These are phyloP conservation scores for Xylaria digitata DNA, from an alignment of 2,329 filamentous ascomycete genomes.

Conservation along the genomic window DNA sequence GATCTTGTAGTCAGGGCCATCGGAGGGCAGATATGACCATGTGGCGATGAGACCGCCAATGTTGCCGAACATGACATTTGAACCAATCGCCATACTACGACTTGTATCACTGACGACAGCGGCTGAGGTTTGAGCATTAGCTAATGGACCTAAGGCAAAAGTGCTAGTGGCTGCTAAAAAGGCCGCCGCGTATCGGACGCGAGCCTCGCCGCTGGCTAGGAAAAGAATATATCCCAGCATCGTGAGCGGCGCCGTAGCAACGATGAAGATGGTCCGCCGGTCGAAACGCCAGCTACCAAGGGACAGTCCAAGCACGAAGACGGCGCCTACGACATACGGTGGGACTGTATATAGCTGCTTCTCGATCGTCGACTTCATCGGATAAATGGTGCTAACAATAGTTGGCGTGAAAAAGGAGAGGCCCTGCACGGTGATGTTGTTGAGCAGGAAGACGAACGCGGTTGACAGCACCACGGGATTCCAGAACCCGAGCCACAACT, in stretches of 20 bases:
- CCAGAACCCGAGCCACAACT: conserved; percentile 71
- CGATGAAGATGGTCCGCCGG: conserved; percentile 69
- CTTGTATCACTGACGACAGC: conserved; percentile 79
- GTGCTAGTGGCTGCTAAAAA: conserved; percentile 75
- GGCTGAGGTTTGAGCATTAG: conserved; percentile 74
- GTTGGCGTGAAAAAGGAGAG: conserved; percentile 77
- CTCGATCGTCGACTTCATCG: conserved; percentile 64
- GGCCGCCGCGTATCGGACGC: conserved; percentile 74
- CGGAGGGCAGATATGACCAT: conserved; percentile 72
- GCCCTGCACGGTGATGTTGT: conserved; percentile 73
- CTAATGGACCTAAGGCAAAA: conserved; percentile 72
- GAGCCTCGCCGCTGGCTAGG: conserved; percentile 63
- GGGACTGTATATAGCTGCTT: conserved; percentile 79
- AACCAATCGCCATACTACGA: conserved; percentile 72
- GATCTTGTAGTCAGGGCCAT: conserved; percentile 74
- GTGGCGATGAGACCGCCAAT: conserved; percentile 75
- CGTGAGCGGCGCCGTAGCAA: conserved; percentile 68
- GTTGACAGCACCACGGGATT: conserved; percentile 62
- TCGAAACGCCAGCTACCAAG: conserved; percentile 71
- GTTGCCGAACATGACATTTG: conserved; percentile 78
- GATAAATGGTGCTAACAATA: conserved; percentile 76
- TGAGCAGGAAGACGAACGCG: conserved; percentile 46
- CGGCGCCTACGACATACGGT: conserved; percentile 74
- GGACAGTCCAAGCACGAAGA: conserved; percentile 73
- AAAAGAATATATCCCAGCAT: conserved; percentile 80